phyloP scores from a whole-genome alignment of 371 early-diverging fungal genomes.

The Mortierella sp. region DNA sequence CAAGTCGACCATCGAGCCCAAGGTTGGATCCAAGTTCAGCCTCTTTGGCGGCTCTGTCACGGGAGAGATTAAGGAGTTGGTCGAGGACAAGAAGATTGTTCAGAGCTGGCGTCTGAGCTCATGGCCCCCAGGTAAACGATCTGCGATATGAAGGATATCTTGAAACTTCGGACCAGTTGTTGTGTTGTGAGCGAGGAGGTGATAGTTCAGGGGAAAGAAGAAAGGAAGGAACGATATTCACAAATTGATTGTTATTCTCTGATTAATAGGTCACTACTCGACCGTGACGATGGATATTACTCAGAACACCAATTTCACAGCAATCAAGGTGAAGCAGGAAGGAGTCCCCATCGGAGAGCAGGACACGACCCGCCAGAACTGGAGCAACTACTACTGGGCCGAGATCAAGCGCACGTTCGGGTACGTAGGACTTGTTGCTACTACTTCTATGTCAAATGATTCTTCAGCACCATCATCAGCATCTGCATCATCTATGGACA shows the following conservation, averaged over 20 bases:
- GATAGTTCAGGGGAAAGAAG: background rate
- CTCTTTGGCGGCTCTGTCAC: conserved; percentile 93
- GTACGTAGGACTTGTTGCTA: conserved; percentile 61
- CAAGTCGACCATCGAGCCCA: conserved; percentile 67
- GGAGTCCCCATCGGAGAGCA: conserved; percentile 94
- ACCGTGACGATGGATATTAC: conserved; percentile 84
- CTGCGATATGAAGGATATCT: background rate
- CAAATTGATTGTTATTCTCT: conserved; percentile 2
- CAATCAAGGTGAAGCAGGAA: conserved; percentile 83
- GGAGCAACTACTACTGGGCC: conserved; percentile 95
- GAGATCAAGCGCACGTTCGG: conserved; percentile 95
- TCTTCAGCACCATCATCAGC: conserved; percentile 18
- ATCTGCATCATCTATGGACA: conserved; percentile 29
- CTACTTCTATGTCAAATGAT: conserved; percentile 20
- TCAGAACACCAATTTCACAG: conserved; percentile 78
- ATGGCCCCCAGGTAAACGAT: conserved; percentile 83
- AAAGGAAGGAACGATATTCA: background rate
- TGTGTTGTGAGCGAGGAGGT: background rate
- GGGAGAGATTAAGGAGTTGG: conserved; percentile 83
- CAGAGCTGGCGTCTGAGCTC: conserved; percentile 88
- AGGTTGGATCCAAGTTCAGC: conserved; percentile 74
- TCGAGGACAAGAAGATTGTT: conserved; percentile 83
- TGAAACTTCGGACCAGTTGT: background rate
- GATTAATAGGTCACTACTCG: conserved; percentile 79
- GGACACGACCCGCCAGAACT: conserved; percentile 87